Conservation (phyloP, 2,329 filamentous ascomycete species). For the Sporothrix curviconia region DNA sequence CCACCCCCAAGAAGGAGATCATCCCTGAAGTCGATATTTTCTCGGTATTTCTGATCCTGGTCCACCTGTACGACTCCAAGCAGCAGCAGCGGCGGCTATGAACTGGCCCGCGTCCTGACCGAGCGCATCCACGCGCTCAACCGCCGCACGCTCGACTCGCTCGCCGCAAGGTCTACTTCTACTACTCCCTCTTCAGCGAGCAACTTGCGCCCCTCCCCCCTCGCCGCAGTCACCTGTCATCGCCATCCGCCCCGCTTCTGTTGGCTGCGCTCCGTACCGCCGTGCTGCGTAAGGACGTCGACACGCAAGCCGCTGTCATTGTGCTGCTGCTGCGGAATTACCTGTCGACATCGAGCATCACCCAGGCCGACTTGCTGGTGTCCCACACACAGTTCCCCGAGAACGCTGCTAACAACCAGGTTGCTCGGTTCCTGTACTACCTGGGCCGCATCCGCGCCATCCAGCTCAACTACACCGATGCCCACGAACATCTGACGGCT, state of each 20-base stretch:
- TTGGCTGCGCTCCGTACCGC: conserved; percentile 86
- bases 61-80: conserved; percentile 81
- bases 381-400: conserved; percentile 93
- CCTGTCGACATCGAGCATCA: conserved; percentile 90
- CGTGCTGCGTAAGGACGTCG: conserved; percentile 92
- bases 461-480: conserved; percentile 93
- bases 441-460: conserved; percentile 93
- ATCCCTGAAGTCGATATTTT: conserved; percentile 86
- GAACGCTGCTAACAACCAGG: conserved; percentile 94
- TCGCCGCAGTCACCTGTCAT: conserved; percentile 85
- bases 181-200: conserved; percentile 93
- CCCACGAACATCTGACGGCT: conserved; percentile 86
- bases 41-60: conserved; percentile 77
- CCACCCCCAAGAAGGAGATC: conserved; percentile 60
- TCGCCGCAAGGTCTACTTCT: conserved; percentile 98
- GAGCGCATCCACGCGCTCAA: conserved; percentile 84
- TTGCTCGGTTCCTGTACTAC: conserved; percentile 95
- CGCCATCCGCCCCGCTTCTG: conserved; percentile 74
- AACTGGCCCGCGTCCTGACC: conserved; percentile 77
- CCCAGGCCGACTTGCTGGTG: conserved; percentile 90
- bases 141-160: conserved; percentile 85
- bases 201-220: conserved; percentile 80
- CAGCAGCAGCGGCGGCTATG: conserved; percentile 70
- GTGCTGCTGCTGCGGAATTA: conserved; percentile 94
- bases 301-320: conserved; percentile 95